Base-by-base conservation (phyloP, 2,329 filamentous ascomycete species). In the Ophiosphaerella korrae region DNA sequence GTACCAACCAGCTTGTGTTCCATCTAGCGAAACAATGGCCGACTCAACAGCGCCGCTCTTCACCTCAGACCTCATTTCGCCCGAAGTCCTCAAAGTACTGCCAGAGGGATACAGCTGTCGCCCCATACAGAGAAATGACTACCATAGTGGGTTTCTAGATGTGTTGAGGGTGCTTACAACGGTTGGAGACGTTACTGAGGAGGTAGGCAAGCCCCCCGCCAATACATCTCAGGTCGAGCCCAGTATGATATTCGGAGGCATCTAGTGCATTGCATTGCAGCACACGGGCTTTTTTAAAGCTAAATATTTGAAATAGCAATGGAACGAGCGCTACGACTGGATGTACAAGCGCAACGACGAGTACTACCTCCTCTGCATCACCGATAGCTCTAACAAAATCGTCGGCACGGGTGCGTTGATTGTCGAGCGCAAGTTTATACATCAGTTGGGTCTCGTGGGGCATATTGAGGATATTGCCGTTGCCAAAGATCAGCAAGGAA, bases 401-500 rank as follows among this genome's bases (percentile, higher is more conserved):
- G 94, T 97, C n/a, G 93, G 90, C 23, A 96, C 92, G 0, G 94
- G 94, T 2, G 89, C 89, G 32, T 77, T 97, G 75, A 84, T 97
- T 60, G 90, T 96, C 42, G 94, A 99, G 84, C 85, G 88, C 77
- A 97, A 97, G 78, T 94, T 94, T 73, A 92, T 94, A 64, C 90
- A 93, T 74, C 85, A 84, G 63, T 83, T 94, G 38, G 90, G 90
- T 43, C 78, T 88, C 18, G 93, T 97, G 23, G 94, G 93, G 11
- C 94, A 97, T 76, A 97, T 97, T 75, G 94, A 97, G 75, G 94
- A 99, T 73, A 97, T 99, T 72, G 92, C 93, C 14, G 92, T 99
- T 33, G 87, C 90, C 59, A 92, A 92, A 77, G 90, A 95, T 66
- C 92, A 97, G 78, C 94, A 97, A 77, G 94, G 94, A 63, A 97